Conservation (phyloP, 768 basidiomycete species). For the Tulasnella sp. region DNA sequence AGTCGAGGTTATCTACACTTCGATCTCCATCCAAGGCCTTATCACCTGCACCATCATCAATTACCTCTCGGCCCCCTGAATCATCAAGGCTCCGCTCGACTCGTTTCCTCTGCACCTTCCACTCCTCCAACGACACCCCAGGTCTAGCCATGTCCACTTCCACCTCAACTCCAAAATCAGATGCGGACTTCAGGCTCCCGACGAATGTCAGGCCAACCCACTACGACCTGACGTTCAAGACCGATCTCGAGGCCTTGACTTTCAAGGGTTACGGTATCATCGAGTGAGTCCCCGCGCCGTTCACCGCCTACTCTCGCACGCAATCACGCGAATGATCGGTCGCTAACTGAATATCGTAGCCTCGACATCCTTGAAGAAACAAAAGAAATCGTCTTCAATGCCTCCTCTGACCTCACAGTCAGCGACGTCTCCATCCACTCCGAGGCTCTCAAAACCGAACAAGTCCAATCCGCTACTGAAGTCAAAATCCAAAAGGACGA, state of each 20-base stretch:
- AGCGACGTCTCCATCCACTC: slow-evolving; percentile 55
- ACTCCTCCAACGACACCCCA: slow-evolving; percentile 13
- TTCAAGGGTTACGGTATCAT: slow-evolving; percentile 78
- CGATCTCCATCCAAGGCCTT: neutral
- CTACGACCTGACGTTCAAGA: slow-evolving; percentile 42
- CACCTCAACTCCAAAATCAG: neutral
- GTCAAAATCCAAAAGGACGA: slow-evolving; percentile 54
- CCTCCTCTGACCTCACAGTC: slow-evolving; percentile 53
- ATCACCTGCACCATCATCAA: slow-evolving; percentile 1
- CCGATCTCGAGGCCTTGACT: slow-evolving; percentile 62
- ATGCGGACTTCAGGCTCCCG: slow-evolving; percentile 30
- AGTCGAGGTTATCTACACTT: neutral
- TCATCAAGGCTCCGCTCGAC: neutral
- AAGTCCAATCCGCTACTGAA: slow-evolving; percentile 42
- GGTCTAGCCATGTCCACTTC: neutral
- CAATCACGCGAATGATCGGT: too few species aligned
- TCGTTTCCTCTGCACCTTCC: neutral
- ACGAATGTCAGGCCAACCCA: slow-evolving; percentile 35
- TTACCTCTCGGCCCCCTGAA: neutral
- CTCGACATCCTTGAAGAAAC: slow-evolving; percentile 63
- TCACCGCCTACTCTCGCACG: neutral
- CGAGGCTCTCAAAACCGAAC: slow-evolving; percentile 51
- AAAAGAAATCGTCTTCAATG: slow-evolving; percentile 61
- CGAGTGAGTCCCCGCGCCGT: slow-evolving; percentile 45
- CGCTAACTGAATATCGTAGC: slow-evolving; percentile 40